phyloP scores from a whole-genome alignment of 345 rosid species.

The Dipteronia sinensis region DNA sequence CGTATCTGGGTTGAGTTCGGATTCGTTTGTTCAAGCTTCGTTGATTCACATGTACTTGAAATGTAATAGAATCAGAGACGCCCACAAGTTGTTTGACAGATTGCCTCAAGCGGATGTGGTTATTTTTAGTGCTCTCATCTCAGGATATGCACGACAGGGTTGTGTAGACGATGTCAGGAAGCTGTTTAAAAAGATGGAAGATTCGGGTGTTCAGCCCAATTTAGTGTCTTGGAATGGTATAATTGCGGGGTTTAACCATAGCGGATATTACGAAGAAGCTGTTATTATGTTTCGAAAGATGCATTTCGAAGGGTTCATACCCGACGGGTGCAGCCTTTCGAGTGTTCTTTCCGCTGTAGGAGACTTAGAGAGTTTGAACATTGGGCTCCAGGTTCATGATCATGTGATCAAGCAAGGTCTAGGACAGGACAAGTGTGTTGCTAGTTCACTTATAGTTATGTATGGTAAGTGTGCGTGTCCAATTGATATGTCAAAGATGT shows the following conservation, averaged over 20 bases:
- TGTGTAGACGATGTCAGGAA: constrained; percentile 23
- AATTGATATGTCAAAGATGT: constrained; percentile 28
- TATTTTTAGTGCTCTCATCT: constrained; percentile 32
- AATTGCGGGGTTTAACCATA: constrained; percentile 36
- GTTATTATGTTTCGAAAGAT: constrained; percentile 24
- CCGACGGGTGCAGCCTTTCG: constrained; percentile 34
- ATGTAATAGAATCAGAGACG: constrained; percentile 28
- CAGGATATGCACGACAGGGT: constrained; percentile 34
- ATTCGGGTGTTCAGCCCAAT: constrained; percentile 25
- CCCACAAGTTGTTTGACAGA: constrained; percentile 40
- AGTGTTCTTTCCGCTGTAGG: constrained; percentile 35
- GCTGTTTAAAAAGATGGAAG: constrained; percentile 17
- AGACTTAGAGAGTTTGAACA: constrained; percentile 25
- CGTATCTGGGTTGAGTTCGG: background rate
- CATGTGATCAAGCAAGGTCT: constrained; percentile 30
- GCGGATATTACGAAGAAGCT: constrained; percentile 27
- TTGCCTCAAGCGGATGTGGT: constrained; percentile 33
- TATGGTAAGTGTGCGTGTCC: constrained; percentile 39
- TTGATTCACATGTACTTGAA: constrained; percentile 33
- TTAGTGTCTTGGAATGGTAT: constrained; percentile 41
- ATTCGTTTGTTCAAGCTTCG: constrained; percentile 30
- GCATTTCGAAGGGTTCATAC: constrained; percentile 34
- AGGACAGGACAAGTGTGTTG: constrained; percentile 26
- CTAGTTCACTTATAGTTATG: constrained; percentile 36
- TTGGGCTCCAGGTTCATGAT: constrained; percentile 39